Evolutionary conservation across 2,329 filamentous ascomycete species (phyloP).

Genomic region (Colletotrichum orbiculare): DNA sequence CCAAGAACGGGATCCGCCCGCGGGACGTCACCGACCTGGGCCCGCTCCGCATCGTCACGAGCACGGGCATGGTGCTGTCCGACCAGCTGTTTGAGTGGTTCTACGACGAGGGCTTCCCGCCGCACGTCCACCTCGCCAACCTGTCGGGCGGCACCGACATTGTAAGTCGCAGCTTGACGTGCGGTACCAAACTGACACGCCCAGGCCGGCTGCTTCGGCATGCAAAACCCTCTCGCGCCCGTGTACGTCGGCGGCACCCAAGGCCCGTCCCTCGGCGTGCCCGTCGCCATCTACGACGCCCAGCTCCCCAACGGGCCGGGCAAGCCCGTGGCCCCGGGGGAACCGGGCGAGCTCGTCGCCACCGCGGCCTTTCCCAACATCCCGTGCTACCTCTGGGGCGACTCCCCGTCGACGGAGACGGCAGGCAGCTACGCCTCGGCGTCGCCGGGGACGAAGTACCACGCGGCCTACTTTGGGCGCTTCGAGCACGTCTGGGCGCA

Average conservation of each 20-base stretch:
- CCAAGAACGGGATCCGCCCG: slow-evolving; percentile 72
- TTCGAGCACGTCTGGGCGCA: slow-evolving; percentile 82
- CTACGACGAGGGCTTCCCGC: slow-evolving; percentile 77
- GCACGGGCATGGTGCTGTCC: slow-evolving; percentile 85
- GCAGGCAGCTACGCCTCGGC: slow-evolving; percentile 44
- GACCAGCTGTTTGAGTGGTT: slow-evolving; percentile 84
- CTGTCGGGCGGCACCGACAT: slow-evolving; percentile 84
- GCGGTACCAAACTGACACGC: not conserved
- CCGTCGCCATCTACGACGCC: slow-evolving; percentile 71
- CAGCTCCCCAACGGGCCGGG: slow-evolving; percentile 61
- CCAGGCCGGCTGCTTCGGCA: slow-evolving; percentile 69
- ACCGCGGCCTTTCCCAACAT: slow-evolving; percentile 80
- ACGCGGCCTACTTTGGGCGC: slow-evolving; percentile 69
- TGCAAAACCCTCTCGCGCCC: slow-evolving; percentile 76
- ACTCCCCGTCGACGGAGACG: slow-evolving; percentile 43
- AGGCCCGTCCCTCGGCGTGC: slow-evolving; percentile 60
- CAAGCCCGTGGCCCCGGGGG: slow-evolving; percentile 63
- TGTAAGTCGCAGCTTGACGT: slow-evolving; percentile 51
- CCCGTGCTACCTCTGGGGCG: slow-evolving; percentile 74
- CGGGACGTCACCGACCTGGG: slow-evolving; percentile 72
- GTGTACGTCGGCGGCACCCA: slow-evolving; percentile 69
- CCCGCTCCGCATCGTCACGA: slow-evolving; percentile 69
- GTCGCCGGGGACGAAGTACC: slow-evolving; percentile 66
- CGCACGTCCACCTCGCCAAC: slow-evolving; percentile 74
- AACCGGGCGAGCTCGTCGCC: slow-evolving; percentile 80